A percentile compares a stretch with the other conserved stretches of the same genome.
These are phyloP conservation scores for Centella asiatica DNA, from an alignment of 129 eudicot species.

Conservation along the genomic window DNA sequence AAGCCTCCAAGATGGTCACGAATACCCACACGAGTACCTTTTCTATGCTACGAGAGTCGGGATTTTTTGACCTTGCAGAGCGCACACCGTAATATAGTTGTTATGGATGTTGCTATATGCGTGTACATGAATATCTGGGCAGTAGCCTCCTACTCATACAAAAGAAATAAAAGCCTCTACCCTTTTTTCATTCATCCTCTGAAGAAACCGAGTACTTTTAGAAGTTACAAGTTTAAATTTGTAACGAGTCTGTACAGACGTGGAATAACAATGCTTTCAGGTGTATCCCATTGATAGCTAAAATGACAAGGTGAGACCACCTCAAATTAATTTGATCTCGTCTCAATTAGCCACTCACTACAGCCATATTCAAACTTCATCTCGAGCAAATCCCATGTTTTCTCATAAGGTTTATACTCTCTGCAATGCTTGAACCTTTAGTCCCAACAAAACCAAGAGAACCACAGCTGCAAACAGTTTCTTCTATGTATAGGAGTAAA, in stretches of 20 bases:
- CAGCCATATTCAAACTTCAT: constrained; percentile 12
- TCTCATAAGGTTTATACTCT: constrained; percentile 67
- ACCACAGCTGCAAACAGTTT: constrained; percentile 87
- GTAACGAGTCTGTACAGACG: too few species aligned
- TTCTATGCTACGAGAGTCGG: too few species aligned
- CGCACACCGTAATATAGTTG: too few species aligned
- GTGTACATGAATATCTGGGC: too few species aligned
- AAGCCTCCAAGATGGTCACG: too few species aligned
- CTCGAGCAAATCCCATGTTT: constrained; percentile 43
- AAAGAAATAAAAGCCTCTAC: too few species aligned
- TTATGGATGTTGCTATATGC: too few species aligned
- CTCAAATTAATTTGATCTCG: neutral
- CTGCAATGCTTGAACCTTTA: constrained; percentile 84
- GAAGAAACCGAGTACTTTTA: too few species aligned
- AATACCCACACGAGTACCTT: too few species aligned
- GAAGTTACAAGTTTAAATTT: neutral
- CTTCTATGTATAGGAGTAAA: constrained; percentile 68
- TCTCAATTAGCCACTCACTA: neutral
- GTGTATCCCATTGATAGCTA: neutral
- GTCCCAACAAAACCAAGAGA: constrained; percentile 94
- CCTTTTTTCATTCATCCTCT: neutral
- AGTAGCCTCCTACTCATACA: too few species aligned
- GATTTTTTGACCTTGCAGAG: too few species aligned
- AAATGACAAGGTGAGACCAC: constrained; percentile 2
- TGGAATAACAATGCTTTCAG: neutral